Base-by-base conservation (phyloP, 495 filamentous ascomycete species). In the Patellaria atrata region DNA sequence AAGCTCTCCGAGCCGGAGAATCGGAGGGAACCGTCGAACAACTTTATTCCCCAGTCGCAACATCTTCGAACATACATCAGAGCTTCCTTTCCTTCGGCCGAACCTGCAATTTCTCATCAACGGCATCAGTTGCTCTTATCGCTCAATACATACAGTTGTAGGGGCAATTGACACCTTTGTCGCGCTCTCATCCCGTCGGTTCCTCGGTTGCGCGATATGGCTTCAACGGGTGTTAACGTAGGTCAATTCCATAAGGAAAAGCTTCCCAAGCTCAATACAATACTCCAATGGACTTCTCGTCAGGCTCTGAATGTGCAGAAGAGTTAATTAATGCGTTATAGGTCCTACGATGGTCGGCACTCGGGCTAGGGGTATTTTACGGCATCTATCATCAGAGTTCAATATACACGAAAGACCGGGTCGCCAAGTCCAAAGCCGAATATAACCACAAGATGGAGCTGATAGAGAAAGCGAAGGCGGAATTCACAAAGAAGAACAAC, bases 311-410 rank as follows among this genome's bases (percentile, higher is more conserved):
- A 32, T 18, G 20, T 31, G 22, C 35, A 21, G 22, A 11, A 15
- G 21, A 32, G 33, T 49, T 41, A 49, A 33, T 34, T n/a, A 26
- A 41, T 43, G 17, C 27, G 36, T 37, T 43, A 37, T 58, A 97
- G 91, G 85, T 99, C 57, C 70, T 96, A 59, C 85, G 89, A 53
- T 99, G 84, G 63, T 78, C 81, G 44, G 85, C 85, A 52, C 78
- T 96, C 43, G 76, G 71, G 47, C 59, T 78, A 50, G 89, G 89
- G 59, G 61, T 93, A 51, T 69, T 91, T 56, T 96, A 96, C 65
- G 89, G 89, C 56, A 63, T 93, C 58, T 80, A 73, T 55, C 84
- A 93, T 67, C 91, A 99, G 63, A 67, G 72, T 33, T 66, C 68
- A 26, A 68, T 96, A 53, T 74, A 61, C 41, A 53, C 79, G 19